A percentile compares a stretch with the other conserved stretches of the same genome.
Evolutionary conservation across 805 yeast species (phyloP).

Genomic region (Nakazawaea ambrosiae): DNA sequence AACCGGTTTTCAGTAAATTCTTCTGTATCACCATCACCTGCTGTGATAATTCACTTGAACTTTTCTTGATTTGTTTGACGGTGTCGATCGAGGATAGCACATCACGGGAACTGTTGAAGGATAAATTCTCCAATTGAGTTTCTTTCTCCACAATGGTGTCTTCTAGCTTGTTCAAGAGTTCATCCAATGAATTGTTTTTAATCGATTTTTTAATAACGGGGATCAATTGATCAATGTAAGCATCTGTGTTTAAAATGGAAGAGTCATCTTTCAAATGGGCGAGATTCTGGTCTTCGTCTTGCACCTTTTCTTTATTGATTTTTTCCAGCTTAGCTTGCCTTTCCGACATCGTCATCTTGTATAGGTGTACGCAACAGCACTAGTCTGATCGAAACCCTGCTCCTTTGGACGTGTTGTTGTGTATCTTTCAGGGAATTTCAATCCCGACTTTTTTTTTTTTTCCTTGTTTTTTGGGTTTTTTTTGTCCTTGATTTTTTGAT

Average conservation of each 20-base stretch:
- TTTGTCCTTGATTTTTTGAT: too few species aligned
- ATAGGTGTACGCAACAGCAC: too few species aligned
- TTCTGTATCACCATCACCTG: slow-evolving; percentile 51
- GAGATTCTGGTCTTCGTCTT: slow-evolving; percentile 32
- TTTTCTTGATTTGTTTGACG: slow-evolving; percentile 52
- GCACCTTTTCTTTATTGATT: too few species aligned
- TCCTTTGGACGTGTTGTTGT: too few species aligned
- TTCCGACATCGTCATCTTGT: too few species aligned
- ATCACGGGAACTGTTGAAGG: slow-evolving; percentile 53
- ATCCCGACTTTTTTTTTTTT: too few species aligned
- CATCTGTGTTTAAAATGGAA: slow-evolving; percentile 47
- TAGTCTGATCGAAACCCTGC: too few species aligned
- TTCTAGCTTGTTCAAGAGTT: slow-evolving; percentile 48
- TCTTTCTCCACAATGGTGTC: slow-evolving; percentile 54
- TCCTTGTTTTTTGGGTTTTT: too few species aligned
- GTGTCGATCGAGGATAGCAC: slow-evolving; percentile 53
- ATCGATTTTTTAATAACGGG: slow-evolving; percentile 67
- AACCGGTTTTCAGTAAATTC: slow-evolving; percentile 57
- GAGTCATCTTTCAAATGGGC: slow-evolving; percentile 13
- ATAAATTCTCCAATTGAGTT: slow-evolving; percentile 50
- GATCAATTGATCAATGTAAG: slow-evolving; percentile 72
- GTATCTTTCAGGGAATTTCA: too few species aligned
- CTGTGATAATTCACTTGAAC: slow-evolving; percentile 48
- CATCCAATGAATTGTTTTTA: slow-evolving; percentile 43
- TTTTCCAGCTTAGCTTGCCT: too few species aligned